Evolutionary conservation across 2,329 filamentous ascomycete species (phyloP).

Genomic region (Penicillium sp.): DNA sequence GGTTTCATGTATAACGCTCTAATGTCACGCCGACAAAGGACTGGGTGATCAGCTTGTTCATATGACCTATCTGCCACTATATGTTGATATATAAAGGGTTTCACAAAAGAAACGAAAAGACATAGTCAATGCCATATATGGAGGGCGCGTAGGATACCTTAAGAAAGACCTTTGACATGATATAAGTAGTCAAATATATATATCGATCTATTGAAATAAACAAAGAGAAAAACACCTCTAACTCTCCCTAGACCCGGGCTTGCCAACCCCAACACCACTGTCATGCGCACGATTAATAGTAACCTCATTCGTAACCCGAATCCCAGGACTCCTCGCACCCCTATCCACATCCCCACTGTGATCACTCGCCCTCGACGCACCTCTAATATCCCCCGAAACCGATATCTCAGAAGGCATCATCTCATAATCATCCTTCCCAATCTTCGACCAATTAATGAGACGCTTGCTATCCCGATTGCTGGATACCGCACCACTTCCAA

Average conservation of each 20-base stretch:
- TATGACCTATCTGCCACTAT: not conserved
- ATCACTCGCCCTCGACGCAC: not conserved
- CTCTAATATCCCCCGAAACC: conserved; percentile 10
- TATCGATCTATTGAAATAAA: not conserved
- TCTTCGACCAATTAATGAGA: conserved; percentile 24
- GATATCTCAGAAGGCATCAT: conserved; percentile 30
- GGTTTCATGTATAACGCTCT: not conserved
- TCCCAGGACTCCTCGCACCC: conserved; percentile 13
- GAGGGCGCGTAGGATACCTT: not conserved
- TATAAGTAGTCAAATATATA: not conserved
- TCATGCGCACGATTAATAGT: conserved; percentile 13
- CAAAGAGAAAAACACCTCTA: not conserved
- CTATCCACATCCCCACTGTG: not conserved
- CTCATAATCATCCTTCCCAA: conserved; percentile 26
- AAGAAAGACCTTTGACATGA: not conserved
- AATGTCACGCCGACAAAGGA: not conserved
- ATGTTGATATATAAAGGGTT: not conserved
- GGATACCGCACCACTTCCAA: conserved; percentile 15
- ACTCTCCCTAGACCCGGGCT: not conserved
- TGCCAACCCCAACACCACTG: not conserved
- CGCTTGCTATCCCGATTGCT: conserved; percentile 24
- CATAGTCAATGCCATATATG: not conserved
- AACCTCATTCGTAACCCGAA: conserved; percentile 27
- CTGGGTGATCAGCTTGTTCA: not conserved
- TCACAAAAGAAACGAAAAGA: not conserved